Evolutionary conservation across 2,329 filamentous ascomycete species (phyloP).

Genomic region (Sarocladium oryzae): DNA sequence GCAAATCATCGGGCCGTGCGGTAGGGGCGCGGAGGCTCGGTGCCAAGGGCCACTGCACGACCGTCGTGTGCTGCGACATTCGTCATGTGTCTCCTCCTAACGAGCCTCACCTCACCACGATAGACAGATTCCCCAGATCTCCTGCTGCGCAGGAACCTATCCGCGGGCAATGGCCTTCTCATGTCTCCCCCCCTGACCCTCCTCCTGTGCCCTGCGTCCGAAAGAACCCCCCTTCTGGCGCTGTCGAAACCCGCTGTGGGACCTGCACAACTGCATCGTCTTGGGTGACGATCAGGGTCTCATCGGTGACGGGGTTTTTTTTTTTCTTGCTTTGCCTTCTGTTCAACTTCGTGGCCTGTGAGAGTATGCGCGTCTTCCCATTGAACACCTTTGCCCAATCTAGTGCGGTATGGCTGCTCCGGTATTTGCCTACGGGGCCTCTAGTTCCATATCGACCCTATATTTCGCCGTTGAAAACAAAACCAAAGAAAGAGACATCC

Average conservation of each 20-base stretch:
- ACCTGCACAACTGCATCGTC: slow-evolving; percentile 3
- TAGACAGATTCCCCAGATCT: background rate
- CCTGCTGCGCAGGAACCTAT: background rate
- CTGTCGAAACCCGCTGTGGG: slow-evolving; percentile 1
- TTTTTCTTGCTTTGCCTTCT: too few relatives aligned
- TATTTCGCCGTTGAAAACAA: slow-evolving; percentile 1
- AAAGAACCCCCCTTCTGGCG: background rate
- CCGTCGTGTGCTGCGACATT: too few relatives aligned
- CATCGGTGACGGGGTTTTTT: background rate
- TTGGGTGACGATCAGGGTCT: slow-evolving; percentile 2
- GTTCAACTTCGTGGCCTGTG: background rate
- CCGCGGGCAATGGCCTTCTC: too few relatives aligned
- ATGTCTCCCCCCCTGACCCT: background rate
- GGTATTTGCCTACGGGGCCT: background rate
- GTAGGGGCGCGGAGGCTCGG: too few relatives aligned
- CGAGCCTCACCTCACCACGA: too few relatives aligned
- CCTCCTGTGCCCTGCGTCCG: background rate
- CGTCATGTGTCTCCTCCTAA: too few relatives aligned
- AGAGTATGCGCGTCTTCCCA: background rate
- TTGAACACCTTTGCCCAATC: background rate
- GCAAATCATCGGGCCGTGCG: background rate
- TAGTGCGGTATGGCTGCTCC: background rate
- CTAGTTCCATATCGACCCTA: background rate
- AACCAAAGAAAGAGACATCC: background rate
- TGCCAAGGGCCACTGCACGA: too few relatives aligned